Evolutionary conservation across 768 basidiomycete species (phyloP).

Genomic region (Tricholoma sp.): DNA sequence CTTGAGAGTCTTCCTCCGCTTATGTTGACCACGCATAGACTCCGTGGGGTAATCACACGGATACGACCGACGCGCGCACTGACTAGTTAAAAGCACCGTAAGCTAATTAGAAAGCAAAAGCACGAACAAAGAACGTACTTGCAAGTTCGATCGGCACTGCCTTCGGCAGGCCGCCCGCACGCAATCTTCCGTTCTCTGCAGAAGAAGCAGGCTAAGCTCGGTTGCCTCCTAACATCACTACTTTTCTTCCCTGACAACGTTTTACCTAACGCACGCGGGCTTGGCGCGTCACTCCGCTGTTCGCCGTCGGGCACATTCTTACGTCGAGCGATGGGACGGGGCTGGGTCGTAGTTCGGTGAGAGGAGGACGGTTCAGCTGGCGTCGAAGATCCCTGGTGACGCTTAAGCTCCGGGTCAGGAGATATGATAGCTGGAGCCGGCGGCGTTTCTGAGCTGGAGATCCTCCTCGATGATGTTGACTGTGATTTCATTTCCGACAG

Average conservation of each 20-base stretch:
- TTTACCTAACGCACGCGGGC: background rate
- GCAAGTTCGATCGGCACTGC: conserved; percentile 4
- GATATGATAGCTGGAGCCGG: background rate
- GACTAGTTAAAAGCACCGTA: background rate
- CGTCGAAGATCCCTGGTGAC: background rate
- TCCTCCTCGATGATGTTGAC: background rate
- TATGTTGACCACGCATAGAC: conserved; percentile 5
- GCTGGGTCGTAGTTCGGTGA: background rate
- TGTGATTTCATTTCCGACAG: background rate
- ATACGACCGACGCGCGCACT: conserved; percentile 3
- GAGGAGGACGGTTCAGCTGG: background rate
- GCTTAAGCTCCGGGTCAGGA: background rate
- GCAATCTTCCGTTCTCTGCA: conserved; percentile 7
- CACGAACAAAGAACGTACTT: conserved; percentile 1
- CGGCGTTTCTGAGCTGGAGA: background rate
- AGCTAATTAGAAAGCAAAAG: background rate
- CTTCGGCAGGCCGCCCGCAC: conserved; percentile 7
- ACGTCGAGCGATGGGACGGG: background rate
- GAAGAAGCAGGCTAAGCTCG: conserved; percentile 4
- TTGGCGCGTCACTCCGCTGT: background rate
- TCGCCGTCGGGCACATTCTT: background rate
- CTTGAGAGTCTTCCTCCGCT: background rate
- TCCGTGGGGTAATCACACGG: conserved; percentile 6
- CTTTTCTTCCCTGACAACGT: background rate
- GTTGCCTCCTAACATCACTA: background rate